A percentile compares a stretch with the other conserved stretches of the same genome.
Conservation (phyloP, 176 grass and related monocot genomes). For the Phragmites australis region DNA sequence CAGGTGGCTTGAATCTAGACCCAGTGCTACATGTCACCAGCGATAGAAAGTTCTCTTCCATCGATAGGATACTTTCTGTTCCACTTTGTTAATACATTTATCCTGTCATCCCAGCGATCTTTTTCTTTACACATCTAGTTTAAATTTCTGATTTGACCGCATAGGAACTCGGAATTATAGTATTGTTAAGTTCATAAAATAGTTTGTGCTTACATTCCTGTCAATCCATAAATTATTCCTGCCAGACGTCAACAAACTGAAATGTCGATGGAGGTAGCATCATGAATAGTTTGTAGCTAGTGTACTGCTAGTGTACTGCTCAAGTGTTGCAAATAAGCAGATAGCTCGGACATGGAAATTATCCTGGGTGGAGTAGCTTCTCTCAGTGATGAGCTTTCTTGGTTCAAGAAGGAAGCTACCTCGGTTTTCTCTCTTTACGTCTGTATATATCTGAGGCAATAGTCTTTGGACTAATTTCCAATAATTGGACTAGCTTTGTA, state of each 20-base stretch:
- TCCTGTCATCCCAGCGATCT: background rate
- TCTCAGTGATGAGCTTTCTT: no score
- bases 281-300: background rate
- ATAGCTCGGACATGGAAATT: no score
- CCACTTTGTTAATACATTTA: background rate
- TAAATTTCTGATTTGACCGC: conserved; percentile 15
- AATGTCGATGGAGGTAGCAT: conserved; percentile 23
- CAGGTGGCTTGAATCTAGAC: background rate
- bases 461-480: no score
- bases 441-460: no score
- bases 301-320: no score
- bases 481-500: no score
- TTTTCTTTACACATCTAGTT: conserved; percentile 7
- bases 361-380: no score
- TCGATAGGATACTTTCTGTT: background rate
- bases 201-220: background rate
- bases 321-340: no score
- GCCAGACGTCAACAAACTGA: conserved; percentile 18
- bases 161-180: conserved; percentile 23
- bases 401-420: no score
- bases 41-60: background rate
- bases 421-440: no score
- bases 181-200: background rate
- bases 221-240: background rate
- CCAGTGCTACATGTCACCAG: background rate